Base-by-base conservation (phyloP, 371 early-diverging fungal genomes). In the Apophysomyces trapeziformis region DNA sequence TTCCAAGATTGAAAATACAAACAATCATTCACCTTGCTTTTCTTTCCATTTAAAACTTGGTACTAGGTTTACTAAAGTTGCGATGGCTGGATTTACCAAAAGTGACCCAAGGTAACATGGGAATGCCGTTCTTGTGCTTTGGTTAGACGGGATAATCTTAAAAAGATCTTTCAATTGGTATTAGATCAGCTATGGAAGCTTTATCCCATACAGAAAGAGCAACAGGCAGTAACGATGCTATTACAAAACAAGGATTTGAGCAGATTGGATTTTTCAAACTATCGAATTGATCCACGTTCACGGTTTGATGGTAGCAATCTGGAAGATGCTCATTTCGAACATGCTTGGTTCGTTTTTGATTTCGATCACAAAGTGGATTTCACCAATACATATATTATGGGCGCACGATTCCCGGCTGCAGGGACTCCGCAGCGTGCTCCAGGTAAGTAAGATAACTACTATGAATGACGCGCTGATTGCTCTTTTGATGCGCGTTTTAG, bases 271-370 rank as follows among this genome's bases (percentile, higher is more conserved):
- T 80, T 80, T 47, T 70, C 74, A 7, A 35, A 60, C 0, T 80
- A 77, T 41, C 72, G 66, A n/a, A 70, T 80, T 26, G 78, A 77
- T 62, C 72, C 80, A 8, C 63, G 69, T 9, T 80, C 80, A 0
- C 63, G 45, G 2, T 80, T 80, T 46, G 26, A 60, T 2, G 71
- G 68, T 13, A 73, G 77, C 57, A 77, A 80, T 26, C 41, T 80
- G n/a, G 76, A 77, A 45, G 61, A 63, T 46, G 66, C 70, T 18
- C 50, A 64, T 14, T 80, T 80, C 35, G 54, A 64, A 8, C 43
- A 70, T 47, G 70, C 80, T 0, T 61, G 46, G 47, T 80, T 79
- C 58, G 67, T 60, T 0, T 71, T 77, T 72, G 80, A 80, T 45
- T 72, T 75, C 57, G 72, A 71, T 9, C 62, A 74, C n/a, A 60